These are phyloP conservation scores for Lasiosphaeris hirsuta DNA, from an alignment of 495 filamentous ascomycete species.

Conservation along the genomic window DNA sequence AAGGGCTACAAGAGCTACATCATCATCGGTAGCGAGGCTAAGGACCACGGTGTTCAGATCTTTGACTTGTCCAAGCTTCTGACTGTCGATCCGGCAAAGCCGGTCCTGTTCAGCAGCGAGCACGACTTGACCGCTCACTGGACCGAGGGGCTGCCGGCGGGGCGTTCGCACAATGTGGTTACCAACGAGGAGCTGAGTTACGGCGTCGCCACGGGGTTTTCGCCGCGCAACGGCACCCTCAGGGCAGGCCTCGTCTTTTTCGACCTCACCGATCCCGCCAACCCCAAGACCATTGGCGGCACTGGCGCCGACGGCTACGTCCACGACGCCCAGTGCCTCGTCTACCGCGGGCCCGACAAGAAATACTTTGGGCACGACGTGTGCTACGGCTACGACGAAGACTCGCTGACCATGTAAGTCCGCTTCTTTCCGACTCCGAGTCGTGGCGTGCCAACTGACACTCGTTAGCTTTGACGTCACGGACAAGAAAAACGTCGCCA, in stretches of 20 bases:
- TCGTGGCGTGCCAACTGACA: not conserved
- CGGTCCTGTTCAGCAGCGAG: conserved; percentile 30
- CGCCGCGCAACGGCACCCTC: conserved; percentile 37
- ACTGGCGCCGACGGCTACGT: conserved; percentile 50
- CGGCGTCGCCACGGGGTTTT: conserved; percentile 43
- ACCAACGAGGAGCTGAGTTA: conserved; percentile 43
- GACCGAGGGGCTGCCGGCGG: conserved; percentile 30
- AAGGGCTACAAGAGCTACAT: conserved; percentile 43
- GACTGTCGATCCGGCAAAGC: conserved; percentile 19
- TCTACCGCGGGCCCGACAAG: conserved; percentile 52
- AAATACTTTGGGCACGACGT: conserved; percentile 50
- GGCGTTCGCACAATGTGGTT: conserved; percentile 48
- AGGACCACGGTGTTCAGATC: conserved; percentile 47
- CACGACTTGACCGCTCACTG: conserved; percentile 35
- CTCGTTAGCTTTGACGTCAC: conserved; percentile 48
- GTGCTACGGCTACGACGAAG: conserved; percentile 55
- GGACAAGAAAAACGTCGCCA: conserved; percentile 41
- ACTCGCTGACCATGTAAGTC: conserved; percentile 37
- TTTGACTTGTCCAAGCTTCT: conserved; percentile 46
- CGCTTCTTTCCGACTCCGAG: no score
- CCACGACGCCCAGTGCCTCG: conserved; percentile 55
- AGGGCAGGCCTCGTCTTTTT: conserved; percentile 48
- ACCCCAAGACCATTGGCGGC: conserved; percentile 48
- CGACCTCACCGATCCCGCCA: conserved; percentile 43
- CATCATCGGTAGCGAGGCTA: conserved; percentile 48